A percentile compares a stretch with the other conserved stretches of the same genome.
phyloP scores from a whole-genome alignment of 306 rosid genomes.

The Morella rubra region DNA sequence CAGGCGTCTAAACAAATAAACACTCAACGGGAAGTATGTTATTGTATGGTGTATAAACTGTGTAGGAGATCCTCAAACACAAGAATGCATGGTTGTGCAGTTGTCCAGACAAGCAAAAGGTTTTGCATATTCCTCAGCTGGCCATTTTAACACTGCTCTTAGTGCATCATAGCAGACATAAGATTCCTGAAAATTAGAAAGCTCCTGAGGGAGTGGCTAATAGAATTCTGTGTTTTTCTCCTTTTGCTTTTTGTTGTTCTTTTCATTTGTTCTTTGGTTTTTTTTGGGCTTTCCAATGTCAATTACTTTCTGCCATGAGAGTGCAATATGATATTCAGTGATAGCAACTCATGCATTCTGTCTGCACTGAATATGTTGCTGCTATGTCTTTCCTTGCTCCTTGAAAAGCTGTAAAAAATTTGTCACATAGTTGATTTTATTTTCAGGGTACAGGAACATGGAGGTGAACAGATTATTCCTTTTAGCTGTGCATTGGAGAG shows the following conservation, averaged over 20 bases:
- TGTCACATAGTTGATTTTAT: conserved; percentile 19
- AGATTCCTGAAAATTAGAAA: too few relatives aligned
- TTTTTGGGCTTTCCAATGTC: too few relatives aligned
- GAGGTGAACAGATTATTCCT: conserved; percentile 85
- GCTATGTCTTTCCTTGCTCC: neutral
- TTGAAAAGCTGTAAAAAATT: neutral
- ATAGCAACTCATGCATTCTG: neutral
- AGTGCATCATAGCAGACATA: neutral
- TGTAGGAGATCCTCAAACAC: neutral
- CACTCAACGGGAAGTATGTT: neutral
- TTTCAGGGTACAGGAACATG: conserved; percentile 98
- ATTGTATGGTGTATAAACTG: neutral
- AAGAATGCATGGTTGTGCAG: neutral
- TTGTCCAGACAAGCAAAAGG: neutral
- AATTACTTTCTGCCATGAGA: too few relatives aligned
- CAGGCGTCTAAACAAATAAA: too few relatives aligned
- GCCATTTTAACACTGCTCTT: neutral
- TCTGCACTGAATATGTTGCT: neutral
- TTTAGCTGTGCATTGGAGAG: conserved; percentile 87
- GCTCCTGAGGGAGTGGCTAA: too few relatives aligned
- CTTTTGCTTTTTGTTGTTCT: too few relatives aligned
- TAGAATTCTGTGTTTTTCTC: too few relatives aligned
- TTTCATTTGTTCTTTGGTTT: too few relatives aligned
- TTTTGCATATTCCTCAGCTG: neutral
- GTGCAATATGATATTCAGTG: too few relatives aligned